Evolutionary conservation across 495 filamentous ascomycete species (phyloP), one percentile per base, ranked within the genome.

Genomic region (Xeromyces bisporus): DNA sequence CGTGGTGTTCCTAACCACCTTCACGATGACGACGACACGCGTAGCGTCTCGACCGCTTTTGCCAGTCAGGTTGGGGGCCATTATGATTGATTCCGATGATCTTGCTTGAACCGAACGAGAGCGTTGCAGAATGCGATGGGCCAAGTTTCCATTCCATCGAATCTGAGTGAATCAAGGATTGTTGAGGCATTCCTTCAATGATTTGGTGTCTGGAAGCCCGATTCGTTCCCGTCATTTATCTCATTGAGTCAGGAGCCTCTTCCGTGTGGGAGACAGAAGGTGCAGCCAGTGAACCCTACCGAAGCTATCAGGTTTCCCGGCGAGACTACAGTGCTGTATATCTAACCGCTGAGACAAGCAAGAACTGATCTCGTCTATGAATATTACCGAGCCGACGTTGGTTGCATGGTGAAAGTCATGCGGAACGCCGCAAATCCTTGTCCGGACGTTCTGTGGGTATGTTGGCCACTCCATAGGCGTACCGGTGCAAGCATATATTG

Each of bases 1-100:
- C 63, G 63, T 33, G 66, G 63, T 18, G 42, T 45, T 12, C 58
- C 62, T 7, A 62, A 62, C n/a, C 56, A 65, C 18, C 50, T 60
- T 15, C 55, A 60, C 11, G 60, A 71, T 29, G 89, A 96, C 40
- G 89, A 99, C 37, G 89, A 96, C 48, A 80, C 86, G 35, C 80
- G 87, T 52, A 94, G 87, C 50, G 71, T 96, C 43, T 92, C 81
- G 39, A 94, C 87, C 17, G 84, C 84, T 5, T 96, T 94, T 59
- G 87, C 85, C 24, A 93, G 84, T 54, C 91, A 96, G 53, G 69
- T 93, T 34, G 87, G 80, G 24, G 76, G 80, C 31, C 79, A 77
- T 42, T 93, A 87, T 52, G 86, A 94, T 59, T 93, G 85, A 93
- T 24, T 24, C 23, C 23, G 7, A 6, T 24, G 23, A 6, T n/a